Conservation (phyloP, 371 early-diverging fungal genomes). For the Actinomucor elegans region DNA sequence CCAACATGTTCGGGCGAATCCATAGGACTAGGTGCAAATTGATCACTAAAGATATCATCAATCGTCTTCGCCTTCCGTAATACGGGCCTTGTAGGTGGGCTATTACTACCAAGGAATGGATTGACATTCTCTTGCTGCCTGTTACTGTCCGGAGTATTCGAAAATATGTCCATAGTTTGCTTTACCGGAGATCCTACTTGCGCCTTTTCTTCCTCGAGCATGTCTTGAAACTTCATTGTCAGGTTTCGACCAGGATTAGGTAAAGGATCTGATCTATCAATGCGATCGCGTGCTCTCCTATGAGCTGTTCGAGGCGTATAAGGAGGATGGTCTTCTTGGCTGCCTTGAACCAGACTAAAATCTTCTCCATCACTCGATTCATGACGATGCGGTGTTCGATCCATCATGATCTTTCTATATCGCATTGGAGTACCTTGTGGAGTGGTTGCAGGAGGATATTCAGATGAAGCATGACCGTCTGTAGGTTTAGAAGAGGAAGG, state of each 20-base stretch:
- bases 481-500: neutral
- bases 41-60: neutral
- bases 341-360: neutral
- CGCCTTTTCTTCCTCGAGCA: slow-evolving; percentile 1
- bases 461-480: neutral
- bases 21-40: no score
- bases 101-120: neutral
- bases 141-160: no score
- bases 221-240: slow-evolving; percentile 5
- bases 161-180: neutral
- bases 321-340: slow-evolving; percentile 2
- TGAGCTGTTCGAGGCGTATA: slow-evolving; percentile 8
- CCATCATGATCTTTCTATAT: slow-evolving; percentile 13
- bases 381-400: slow-evolving; percentile 2
- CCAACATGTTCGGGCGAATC: no score
- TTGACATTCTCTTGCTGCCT: slow-evolving; percentile 1
- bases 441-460: slow-evolving; percentile 6
- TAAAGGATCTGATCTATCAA: neutral
- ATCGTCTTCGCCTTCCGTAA: neutral
- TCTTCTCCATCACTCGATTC: neutral
- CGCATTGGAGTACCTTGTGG: slow-evolving; percentile 14
- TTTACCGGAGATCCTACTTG: neutral
- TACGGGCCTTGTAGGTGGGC: neutral
- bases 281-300: neutral
- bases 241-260: slow-evolving; percentile 10